phyloP scores from a whole-genome alignment of 441 rosid genomes.

The Adansonia gregorii region DNA sequence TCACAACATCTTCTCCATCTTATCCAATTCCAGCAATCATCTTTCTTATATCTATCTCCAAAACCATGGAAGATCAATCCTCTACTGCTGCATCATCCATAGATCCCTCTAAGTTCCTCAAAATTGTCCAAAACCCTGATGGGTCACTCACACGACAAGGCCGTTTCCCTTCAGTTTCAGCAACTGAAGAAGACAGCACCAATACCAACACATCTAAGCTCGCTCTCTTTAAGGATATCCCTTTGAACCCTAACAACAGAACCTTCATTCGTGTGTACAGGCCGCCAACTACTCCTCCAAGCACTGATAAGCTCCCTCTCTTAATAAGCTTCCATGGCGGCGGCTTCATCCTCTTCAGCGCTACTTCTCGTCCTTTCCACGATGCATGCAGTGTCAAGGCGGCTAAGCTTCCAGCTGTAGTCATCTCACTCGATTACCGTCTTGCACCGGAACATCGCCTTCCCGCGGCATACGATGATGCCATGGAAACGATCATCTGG shows the following conservation, averaged over 20 bases:
- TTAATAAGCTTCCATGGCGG: slow-evolving; percentile 79
- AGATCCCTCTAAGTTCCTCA: slow-evolving; percentile 57
- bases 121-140: slow-evolving; percentile 51
- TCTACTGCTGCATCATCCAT: slow-evolving; percentile 27
- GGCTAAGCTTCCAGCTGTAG: slow-evolving; percentile 44
- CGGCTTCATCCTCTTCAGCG: slow-evolving; percentile 66
- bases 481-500: slow-evolving; percentile 69
- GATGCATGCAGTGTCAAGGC: slow-evolving; percentile 56
- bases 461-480: slow-evolving; percentile 87
- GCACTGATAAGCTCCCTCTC: slow-evolving; percentile 55
- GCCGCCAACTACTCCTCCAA: slow-evolving; percentile 46
- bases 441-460: slow-evolving; percentile 86
- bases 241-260: slow-evolving; percentile 45
- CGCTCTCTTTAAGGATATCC: slow-evolving; percentile 55
- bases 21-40: background rate
- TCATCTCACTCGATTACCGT: slow-evolving; percentile 80
- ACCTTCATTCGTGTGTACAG: slow-evolving; percentile 62
- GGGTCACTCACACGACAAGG: slow-evolving; percentile 54
- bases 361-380: slow-evolving; percentile 54
- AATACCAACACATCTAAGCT: slow-evolving; percentile 31
- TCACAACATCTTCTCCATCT: background rate
- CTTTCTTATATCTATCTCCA: no score
- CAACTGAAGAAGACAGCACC: slow-evolving; percentile 30
- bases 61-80: slow-evolving; percentile 37
- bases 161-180: slow-evolving; percentile 41